Evolutionary conservation across 2,329 filamentous ascomycete genomes (phyloP).

Genomic region (Cytospora piceicola): DNA sequence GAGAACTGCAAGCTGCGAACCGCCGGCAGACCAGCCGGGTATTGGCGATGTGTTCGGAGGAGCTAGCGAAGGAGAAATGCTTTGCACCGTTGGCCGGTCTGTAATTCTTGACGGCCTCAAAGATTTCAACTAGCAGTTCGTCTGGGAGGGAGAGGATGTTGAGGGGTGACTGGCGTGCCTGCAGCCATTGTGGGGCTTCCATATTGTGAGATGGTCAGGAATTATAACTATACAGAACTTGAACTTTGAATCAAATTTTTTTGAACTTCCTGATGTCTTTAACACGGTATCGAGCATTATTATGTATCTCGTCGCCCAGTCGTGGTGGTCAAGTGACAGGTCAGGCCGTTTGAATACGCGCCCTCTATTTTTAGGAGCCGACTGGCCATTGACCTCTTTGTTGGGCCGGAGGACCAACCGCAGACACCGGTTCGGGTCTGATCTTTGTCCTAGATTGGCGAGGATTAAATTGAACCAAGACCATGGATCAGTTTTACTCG

Average conservation of each 20-base stretch:
- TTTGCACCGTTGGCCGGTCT: constrained; percentile 10
- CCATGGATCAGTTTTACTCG: not conserved
- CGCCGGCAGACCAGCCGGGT: constrained; percentile 23
- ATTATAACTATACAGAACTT: not conserved
- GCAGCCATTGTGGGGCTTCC: not conserved
- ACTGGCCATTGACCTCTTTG: not conserved
- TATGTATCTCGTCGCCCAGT: not conserved
- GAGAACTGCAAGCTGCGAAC: constrained; percentile 21
- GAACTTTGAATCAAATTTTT: too few species aligned
- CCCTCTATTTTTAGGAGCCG: not conserved
- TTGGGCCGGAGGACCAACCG: not conserved
- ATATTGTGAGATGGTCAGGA: not conserved
- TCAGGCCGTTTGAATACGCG: not conserved
- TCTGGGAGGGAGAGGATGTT: constrained; percentile 24
- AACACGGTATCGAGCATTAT: not conserved
- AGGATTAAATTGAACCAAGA: not conserved
- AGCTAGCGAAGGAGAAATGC: constrained; percentile 13
- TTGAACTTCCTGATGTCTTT: not conserved
- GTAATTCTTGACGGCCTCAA: constrained; percentile 16
- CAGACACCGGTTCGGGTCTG: not conserved
- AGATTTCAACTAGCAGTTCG: constrained; percentile 24
- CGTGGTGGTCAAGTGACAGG: not conserved
- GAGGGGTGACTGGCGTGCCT: not conserved
- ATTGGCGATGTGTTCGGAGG: constrained; percentile 15
- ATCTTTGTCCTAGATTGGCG: not conserved